Evolutionary conservation across 2,329 filamentous ascomycete genomes (phyloP), one percentile per base, ranked within the genome.

Genomic region (Aspergillus uvarum): DNA sequence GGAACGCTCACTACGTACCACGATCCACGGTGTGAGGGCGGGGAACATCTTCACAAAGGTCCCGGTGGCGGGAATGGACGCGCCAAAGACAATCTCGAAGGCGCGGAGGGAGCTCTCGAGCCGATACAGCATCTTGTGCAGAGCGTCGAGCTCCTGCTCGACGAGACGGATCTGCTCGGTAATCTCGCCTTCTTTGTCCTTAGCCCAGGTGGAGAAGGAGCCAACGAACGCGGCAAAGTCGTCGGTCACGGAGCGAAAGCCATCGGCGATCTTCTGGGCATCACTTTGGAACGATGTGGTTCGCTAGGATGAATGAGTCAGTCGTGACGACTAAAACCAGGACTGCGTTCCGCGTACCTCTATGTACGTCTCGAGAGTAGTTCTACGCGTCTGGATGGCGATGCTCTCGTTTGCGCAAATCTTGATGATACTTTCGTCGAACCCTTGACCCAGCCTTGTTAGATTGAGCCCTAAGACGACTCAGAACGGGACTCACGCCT

Each of bases 141-240:
- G 49, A 3, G 31, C 49, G 49, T 51, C 29, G 16, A 35, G 49
- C 49, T 51, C 51, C 32, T 53, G 14, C 21, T 44, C 14, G 11
- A 53, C 29, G 5, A 24, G 32, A 1, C 29, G 11, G 16, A 57
- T 57, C 24, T 51, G 47, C 14, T 44, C 32, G 14, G 48, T 52
- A 6, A 57, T 21, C 5, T 57, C 47, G 14, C 55, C 55, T 31
- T 57, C 55, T 19, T 29, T 47, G 47, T 51, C 55, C 48, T 51
- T 42, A 1, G 55, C 55, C 55, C 55, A 57, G 22, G 16, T 38
- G 5, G 55, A 51, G 48, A 51, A 57, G 2, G 31, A 38, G 2
- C 14, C 35, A 21, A 57, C 48, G 19, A 57, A 57, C 7, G 32
- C 11, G 5, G 29, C 31, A 16, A 57, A 57, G 14, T 24, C 19